Conservation (phyloP, 2,329 filamentous ascomycete genomes). For the Colletotrichum cordylinicola region DNA sequence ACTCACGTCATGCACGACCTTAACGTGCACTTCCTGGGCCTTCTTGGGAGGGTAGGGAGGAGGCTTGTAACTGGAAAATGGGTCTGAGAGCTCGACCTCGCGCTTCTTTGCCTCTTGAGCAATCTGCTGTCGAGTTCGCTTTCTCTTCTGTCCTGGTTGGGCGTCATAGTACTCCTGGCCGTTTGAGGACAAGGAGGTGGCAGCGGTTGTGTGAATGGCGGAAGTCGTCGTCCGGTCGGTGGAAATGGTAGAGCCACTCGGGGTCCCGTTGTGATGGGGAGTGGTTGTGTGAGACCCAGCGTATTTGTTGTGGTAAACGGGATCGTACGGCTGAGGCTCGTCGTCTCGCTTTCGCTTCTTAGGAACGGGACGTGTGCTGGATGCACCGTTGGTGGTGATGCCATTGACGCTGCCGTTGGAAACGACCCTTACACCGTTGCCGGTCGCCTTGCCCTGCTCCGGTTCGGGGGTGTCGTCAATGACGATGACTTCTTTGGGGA, state of each 20-base stretch:
- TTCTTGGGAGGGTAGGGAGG: slow-evolving; percentile 91
- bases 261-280: slow-evolving; percentile 70
- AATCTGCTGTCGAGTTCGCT: slow-evolving; percentile 81
- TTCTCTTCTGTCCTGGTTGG: slow-evolving; percentile 84
- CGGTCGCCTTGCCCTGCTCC: slow-evolving; percentile 40
- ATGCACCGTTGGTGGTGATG: slow-evolving; percentile 33
- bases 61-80: slow-evolving; percentile 81
- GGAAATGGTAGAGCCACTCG: slow-evolving; percentile 75
- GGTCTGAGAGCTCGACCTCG: slow-evolving; percentile 75
- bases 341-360: slow-evolving; percentile 78
- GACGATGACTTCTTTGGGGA: slow-evolving; percentile 85
- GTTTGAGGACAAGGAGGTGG: slow-evolving; percentile 76
- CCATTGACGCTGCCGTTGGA: slow-evolving; percentile 37
- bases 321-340: slow-evolving; percentile 65
- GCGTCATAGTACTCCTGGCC: slow-evolving; percentile 70
- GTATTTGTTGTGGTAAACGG: slow-evolving; percentile 72
- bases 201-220: slow-evolving; percentile 82
- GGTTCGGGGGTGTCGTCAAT: slow-evolving; percentile 77
- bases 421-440: slow-evolving; percentile 43
- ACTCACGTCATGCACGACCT: slow-evolving; percentile 68
- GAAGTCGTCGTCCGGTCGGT: slow-evolving; percentile 81
- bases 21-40: slow-evolving; percentile 76
- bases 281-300: slow-evolving; percentile 76
- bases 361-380: slow-evolving; percentile 55
- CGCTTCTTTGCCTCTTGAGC: slow-evolving; percentile 83